Evolutionary conservation across 1,284 basidiomycete species (phyloP).

Genomic region (Uromyces viciae-fabae): DNA sequence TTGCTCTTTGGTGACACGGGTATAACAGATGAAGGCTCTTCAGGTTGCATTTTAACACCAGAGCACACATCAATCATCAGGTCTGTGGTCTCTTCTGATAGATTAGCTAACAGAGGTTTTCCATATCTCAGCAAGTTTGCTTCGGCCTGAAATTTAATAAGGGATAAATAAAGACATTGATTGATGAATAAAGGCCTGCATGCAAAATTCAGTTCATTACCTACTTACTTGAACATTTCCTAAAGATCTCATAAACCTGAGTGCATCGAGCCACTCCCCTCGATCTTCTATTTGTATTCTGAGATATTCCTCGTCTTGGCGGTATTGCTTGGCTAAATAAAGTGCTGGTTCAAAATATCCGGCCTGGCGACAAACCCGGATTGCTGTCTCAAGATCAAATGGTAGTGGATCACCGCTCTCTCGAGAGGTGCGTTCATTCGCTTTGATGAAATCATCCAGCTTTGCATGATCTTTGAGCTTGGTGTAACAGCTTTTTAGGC

Average conservation of each 20-base stretch:
- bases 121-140: constrained; percentile 54
- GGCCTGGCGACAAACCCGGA: constrained; percentile 90
- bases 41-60: constrained; percentile 56
- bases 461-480: constrained; percentile 87
- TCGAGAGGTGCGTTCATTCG: constrained; percentile 56
- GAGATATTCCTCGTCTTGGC: constrained; percentile 84
- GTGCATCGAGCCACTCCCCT: constrained; percentile 73
- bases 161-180: not conserved
- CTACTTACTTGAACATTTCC: constrained; percentile 69
- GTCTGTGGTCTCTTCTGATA: constrained; percentile 81
- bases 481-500: constrained; percentile 69
- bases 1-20: constrained; percentile 55
- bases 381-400: constrained; percentile 94
- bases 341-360: constrained; percentile 92
- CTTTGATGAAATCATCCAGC: constrained; percentile 86
- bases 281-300: constrained; percentile 92
- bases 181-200: not conserved
- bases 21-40: not conserved
- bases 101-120: constrained; percentile 65
- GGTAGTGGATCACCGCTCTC: constrained; percentile 65
- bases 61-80: constrained; percentile 89
- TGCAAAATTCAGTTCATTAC: constrained; percentile 2
- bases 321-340: constrained; percentile 87
- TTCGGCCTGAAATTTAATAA: constrained; percentile 56
- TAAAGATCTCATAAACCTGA: constrained; percentile 72